phyloP scores from a whole-genome alignment of 139 green algal genomes.

The Ettlia oleoabundans region DNA sequence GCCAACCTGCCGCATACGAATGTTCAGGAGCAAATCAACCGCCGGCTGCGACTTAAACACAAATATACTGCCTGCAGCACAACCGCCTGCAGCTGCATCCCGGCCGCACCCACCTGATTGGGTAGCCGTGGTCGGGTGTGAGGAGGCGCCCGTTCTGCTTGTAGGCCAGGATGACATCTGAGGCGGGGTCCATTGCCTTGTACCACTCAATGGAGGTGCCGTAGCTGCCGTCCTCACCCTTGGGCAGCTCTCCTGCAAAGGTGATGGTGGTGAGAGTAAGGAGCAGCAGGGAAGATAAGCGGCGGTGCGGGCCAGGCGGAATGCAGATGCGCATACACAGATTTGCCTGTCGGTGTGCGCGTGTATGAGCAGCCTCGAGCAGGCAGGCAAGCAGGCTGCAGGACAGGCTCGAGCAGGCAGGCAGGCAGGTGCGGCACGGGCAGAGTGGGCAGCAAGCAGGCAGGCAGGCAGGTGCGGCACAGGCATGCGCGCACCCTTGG shows the following conservation, averaged over 20 bases:
- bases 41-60: too few species aligned
- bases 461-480: not conserved
- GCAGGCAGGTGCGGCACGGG: not conserved
- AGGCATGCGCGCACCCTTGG: constrained; percentile 47
- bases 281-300: not conserved
- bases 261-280: not conserved
- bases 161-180: constrained; percentile 81
- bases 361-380: too few species aligned
- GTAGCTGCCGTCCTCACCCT: constrained; percentile 70
- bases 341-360: too few species aligned
- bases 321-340: too few species aligned
- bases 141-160: constrained; percentile 79
- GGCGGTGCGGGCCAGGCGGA: too few species aligned
- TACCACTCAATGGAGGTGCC: constrained; percentile 65
- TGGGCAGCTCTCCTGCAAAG: constrained; percentile 75
- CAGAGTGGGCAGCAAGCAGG: too few species aligned
- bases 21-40: too few species aligned
- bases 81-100: constrained; percentile 10
- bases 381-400: too few species aligned
- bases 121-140: constrained; percentile 80
- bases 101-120: too few species aligned
- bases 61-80: too few species aligned
- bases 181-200: constrained; percentile 67
- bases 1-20: not conserved
- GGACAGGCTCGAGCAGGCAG: too few species aligned